Evolutionary conservation across 164 flowering plant genomes (phyloP), one percentile per base, ranked within the genome.

Genomic region (Piper longum): DNA sequence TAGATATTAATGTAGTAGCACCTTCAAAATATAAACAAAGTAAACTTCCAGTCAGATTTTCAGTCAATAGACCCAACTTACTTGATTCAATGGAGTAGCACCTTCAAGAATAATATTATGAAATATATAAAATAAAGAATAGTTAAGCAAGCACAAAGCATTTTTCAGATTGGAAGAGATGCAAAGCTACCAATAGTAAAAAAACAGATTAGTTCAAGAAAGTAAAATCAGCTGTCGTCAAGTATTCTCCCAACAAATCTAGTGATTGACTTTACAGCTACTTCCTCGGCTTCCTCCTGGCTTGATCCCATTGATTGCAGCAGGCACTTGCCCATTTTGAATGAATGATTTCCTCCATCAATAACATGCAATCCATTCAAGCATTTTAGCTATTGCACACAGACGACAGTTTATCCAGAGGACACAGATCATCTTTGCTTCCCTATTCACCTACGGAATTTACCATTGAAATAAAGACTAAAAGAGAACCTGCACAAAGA

Each of bases 341-440:
- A 89, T 8, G 95, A 91, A 70, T 89, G 96, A 62, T 87, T 96
- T 40, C 96, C 96, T 41, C 96, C 92, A 57, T 86, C 92, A 54
- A 89, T 67, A 57, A 84, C 86, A 79, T 85, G 82, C 72, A 91
- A 63, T 66, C 70, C 80, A 65, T 65, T 88, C 5, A 61, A 12
- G 4, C 71, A 61, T 43, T 73, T 79, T 87, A 91, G 82, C 76
- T 87, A 70, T 77, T 77, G 57, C 82, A 66, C 61, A 87, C 87
- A 52, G 76, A 72, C 60, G 77, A 79, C 57, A 91, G 73, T 76
- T 79, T 77, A 41, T 81, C 87, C 17, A 88, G 77, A 16, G 98
- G 93, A 64, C 96, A 88, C 16, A 91, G 81, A 45, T 79, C 81
- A 77, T 88, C 96, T 77, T 84, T 88, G 80, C 85, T 83, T 66